Evolutionary conservation across 2,329 filamentous ascomycete genomes (phyloP), one percentile per base, ranked within the genome.

Genomic region (Diaporthe helianthi): DNA sequence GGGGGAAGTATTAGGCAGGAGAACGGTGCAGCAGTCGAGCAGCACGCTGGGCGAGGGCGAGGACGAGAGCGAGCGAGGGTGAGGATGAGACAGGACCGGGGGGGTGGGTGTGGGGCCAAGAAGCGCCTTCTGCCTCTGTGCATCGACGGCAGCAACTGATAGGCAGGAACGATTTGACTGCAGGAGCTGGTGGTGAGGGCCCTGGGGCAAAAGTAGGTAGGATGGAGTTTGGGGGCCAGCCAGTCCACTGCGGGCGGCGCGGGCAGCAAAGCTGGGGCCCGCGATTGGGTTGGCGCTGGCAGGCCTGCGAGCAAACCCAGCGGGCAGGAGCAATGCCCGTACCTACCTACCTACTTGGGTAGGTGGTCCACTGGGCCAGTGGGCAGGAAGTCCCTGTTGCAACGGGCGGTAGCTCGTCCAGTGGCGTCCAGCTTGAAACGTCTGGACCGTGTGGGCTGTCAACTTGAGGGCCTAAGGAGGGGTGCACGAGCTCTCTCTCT

Each of bases 341-440:
- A 38, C n/a, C n/a, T n/a, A n/a, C n/a, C n/a, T n/a, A n/a, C n/a
- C n/a, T n/a, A n/a, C n/a, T n/a, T 26, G n/a, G 46, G 53, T 29
- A 54, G 41, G 31, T 66, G 51, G 36, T n/a, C n/a, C n/a, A n/a
- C n/a, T n/a, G n/a, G 49, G 46, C 38, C 51, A 17, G 31, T 65
- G 49, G 63, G 64, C 64, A 66, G 51, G 41, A 66, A 36, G n/a
- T 22, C 33, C 49, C 36, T 54, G 47, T 22, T 49, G 64, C 51
- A 67, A 58, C 65, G 65, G 65, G 65, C 65, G 52, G 65, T 49
- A 67, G 65, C 65, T 67, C 44, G 65, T 67, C 52, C 38, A 58
- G 65, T 67, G 65, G 65, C 65, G 65, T 58, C 44, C 44, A 67
- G 52, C 41, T 38, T 67, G 65, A 67, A 67, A 67, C 65, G 65